Evolutionary conservation across 2,329 filamentous ascomycete genomes (phyloP).

Genomic region (Nothomitra cinnamomea): DNA sequence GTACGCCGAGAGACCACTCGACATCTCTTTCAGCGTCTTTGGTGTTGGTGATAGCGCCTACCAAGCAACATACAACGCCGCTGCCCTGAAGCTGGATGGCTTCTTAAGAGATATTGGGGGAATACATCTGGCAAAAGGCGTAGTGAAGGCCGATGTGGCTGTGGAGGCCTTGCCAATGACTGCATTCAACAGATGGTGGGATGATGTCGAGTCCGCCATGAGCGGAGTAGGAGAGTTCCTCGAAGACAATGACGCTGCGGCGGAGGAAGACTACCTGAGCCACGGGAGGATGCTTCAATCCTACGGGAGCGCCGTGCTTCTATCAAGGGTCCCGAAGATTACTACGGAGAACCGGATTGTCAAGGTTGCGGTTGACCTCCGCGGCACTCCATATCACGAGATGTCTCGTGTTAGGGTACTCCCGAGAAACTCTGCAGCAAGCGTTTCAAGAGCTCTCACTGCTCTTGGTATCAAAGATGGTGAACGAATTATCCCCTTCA

Average conservation of each 20-base stretch:
- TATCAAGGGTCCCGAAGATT: background rate
- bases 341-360: background rate
- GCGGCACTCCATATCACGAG: slow-evolving; percentile 1
- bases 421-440: slow-evolving; percentile 9
- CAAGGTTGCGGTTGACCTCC: background rate
- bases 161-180: slow-evolving; percentile 5
- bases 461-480: slow-evolving; percentile 7
- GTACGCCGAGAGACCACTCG: background rate
- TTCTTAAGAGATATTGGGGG: slow-evolving; percentile 9
- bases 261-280: background rate
- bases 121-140: background rate
- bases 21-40: slow-evolving; percentile 9
- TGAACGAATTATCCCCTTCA: background rate
- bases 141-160: slow-evolving; percentile 9
- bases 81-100: slow-evolving; percentile 8
- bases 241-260: background rate
- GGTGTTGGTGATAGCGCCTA: slow-evolving; percentile 14
- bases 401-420: slow-evolving; percentile 11
- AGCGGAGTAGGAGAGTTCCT: background rate
- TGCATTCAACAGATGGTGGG: slow-evolving; percentile 8
- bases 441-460: slow-evolving; percentile 8
- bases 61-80: slow-evolving; percentile 10
- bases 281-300: background rate
- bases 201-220: slow-evolving; percentile 6
- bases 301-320: slow-evolving; percentile 1